A percentile compares a stretch with the other conserved stretches of the same genome.
phyloP scores from a whole-genome alignment of 164 flowering plant genomes.

The Umbellularia californica region DNA sequence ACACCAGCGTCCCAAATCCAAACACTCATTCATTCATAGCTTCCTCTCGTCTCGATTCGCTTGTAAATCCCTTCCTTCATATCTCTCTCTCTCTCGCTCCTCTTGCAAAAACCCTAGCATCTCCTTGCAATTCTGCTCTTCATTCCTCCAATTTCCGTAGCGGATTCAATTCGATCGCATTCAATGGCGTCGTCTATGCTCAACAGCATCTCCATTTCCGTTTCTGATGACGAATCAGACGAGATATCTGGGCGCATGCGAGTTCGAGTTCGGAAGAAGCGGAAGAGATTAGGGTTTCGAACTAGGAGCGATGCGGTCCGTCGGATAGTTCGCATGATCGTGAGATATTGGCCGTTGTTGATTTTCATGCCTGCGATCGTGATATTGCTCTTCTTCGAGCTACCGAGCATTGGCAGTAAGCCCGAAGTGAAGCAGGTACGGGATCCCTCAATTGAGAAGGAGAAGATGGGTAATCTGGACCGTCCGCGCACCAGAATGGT shows the following conservation, averaged over 20 bases:
- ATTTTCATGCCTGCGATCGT: slow-evolving; percentile 35
- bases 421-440: slow-evolving; percentile 17
- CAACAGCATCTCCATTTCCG: slow-evolving; percentile 37
- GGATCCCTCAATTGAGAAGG: slow-evolving; percentile 10
- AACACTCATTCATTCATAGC: too few species aligned
- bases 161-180: neutral
- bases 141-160: neutral
- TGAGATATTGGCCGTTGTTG: slow-evolving; percentile 53
- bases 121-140: neutral
- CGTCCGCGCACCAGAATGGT: slow-evolving; percentile 36
- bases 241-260: slow-evolving; percentile 37
- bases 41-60: too few species aligned
- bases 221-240: slow-evolving; percentile 64
- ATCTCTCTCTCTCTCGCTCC: neutral
- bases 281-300: slow-evolving; percentile 42
- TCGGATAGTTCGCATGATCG: slow-evolving; percentile 26
- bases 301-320: slow-evolving; percentile 27
- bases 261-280: slow-evolving; percentile 50
- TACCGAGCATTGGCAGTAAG: slow-evolving; percentile 33
- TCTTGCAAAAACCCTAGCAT: neutral
- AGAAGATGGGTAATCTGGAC: slow-evolving; percentile 42
- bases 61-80: neutral
- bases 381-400: slow-evolving; percentile 48
- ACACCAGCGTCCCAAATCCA: too few species aligned
- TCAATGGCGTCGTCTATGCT: slow-evolving; percentile 9